phyloP scores from a whole-genome alignment of 306 rosid species.

The Purshia tridentata region DNA sequence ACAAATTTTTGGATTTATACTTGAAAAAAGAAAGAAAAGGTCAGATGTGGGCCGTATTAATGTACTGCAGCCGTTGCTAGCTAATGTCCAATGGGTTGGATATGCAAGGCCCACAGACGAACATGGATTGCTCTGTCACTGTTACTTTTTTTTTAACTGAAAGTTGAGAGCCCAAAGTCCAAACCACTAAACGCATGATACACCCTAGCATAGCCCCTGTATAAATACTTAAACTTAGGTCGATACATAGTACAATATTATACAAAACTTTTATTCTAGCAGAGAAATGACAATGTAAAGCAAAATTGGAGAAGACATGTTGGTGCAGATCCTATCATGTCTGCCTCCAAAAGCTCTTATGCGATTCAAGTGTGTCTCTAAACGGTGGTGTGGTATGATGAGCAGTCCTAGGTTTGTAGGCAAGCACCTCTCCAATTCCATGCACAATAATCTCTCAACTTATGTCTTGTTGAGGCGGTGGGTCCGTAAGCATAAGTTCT shows the following conservation, averaged over 20 bases:
- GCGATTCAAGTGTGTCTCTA: not conserved
- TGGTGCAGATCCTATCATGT: not conserved
- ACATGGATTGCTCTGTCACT: not conserved
- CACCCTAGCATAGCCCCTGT: no score
- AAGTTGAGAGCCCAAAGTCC: not conserved
- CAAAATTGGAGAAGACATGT: not conserved
- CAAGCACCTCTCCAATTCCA: not conserved
- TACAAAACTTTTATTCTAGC: no score
- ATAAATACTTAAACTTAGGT: no score
- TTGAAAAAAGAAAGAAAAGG: no score
- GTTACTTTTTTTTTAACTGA: not conserved
- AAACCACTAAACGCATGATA: no score
- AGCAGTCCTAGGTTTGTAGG: no score
- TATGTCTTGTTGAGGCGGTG: not conserved
- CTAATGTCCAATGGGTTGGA: not conserved
- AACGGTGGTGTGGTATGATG: not conserved
- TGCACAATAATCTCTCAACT: not conserved
- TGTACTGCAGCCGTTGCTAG: no score
- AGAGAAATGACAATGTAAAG: not conserved
- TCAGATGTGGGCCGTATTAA: no score
- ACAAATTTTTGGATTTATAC: no score
- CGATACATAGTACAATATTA: no score
- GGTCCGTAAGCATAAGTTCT: not conserved
- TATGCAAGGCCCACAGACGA: not conserved
- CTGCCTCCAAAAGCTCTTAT: constrained; percentile 1